Evolutionary conservation across 2,329 filamentous ascomycete species (phyloP).

Genomic region (Epichloe scottii): DNA sequence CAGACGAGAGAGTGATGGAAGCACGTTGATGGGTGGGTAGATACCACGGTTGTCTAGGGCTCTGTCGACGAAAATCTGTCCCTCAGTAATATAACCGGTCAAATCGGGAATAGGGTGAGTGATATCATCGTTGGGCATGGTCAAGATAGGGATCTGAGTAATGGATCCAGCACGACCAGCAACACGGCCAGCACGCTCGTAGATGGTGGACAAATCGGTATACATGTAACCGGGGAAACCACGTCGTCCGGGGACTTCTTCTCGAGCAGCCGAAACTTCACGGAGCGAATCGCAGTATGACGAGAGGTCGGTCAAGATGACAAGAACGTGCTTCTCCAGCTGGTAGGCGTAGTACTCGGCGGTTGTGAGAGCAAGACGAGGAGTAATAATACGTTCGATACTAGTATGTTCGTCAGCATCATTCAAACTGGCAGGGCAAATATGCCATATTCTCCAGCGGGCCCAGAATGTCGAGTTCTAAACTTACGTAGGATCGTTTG

Average conservation of each 20-base stretch:
- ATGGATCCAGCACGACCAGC: constrained; percentile 95
- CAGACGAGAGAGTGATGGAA: constrained; percentile 93
- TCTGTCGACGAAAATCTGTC: constrained; percentile 95
- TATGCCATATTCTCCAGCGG: too few relatives aligned
- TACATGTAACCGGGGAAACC: constrained; percentile 99
- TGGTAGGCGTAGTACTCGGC: constrained; percentile 99
- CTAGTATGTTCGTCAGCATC: constrained; percentile 28
- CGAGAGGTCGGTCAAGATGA: constrained; percentile 95
- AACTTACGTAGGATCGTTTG: constrained; percentile 91
- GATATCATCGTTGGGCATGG: constrained; percentile 99
- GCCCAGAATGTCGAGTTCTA: neutral
- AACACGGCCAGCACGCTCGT: constrained; percentile 97
- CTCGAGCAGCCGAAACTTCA: constrained; percentile 93
- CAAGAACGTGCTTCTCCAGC: constrained; percentile 97
- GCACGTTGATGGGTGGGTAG: constrained; percentile 96
- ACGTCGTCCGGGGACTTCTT: constrained; percentile 98
- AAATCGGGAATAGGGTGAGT: constrained; percentile 98
- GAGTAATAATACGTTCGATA: constrained; percentile 99
- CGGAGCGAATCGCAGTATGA: constrained; percentile 98
- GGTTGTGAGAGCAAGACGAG: constrained; percentile 92
- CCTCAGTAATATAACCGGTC: constrained; percentile 98
- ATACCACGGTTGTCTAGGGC: constrained; percentile 90
- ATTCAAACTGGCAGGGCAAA: neutral
- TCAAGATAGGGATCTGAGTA: constrained; percentile 96
- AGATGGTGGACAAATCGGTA: constrained; percentile 99